Base-by-base conservation (phyloP, 2,329 filamentous ascomycete genomes). In the Didymella sp. region DNA sequence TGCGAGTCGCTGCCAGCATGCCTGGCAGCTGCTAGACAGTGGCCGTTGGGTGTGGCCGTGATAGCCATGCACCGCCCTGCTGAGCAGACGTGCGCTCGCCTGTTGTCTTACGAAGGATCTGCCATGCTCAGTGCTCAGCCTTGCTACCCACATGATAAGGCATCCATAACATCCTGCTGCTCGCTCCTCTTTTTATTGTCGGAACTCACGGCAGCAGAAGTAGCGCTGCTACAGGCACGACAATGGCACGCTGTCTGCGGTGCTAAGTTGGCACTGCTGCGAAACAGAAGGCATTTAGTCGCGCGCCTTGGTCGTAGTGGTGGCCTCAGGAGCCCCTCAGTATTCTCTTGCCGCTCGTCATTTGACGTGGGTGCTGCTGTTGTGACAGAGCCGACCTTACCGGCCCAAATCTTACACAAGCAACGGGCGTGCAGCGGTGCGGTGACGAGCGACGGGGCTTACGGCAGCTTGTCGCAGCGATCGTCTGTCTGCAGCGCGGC, bases 191-290 rank as follows among this genome's bases (percentile, higher is more conserved):
- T 30, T 43, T 28, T 38, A 37, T 30, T 17, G 38, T 38, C 54
- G 48, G 54, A 48, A 48, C 17, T n/a, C 27, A 43, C 54, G 54
- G 54, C 54, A 49, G 40, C 45, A 49, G 24, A 43, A 11, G 30
- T 30, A 47, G 28, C 47, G 13, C 30, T 22, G 41, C 42, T n/a
- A 51, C 40, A 35, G 19, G 41, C 9, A 42, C 46, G 28, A 51
- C 53, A 44, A 49, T 47, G 27, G 37, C 51, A 41, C 45, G 50
- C 56, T 60, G 52, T 48, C 57, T 52, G 56, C 56, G 30, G 30
- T 49, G 50, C 15, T 53, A 51, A 17, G 55, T 44, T 60, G 56
- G 60, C 49, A 56, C 54, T 64, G 54, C 40, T 64, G 59, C 62
- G 55, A 56, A 60, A 64, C 58, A 51, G 19, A 65, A 58, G 59